phyloP scores from a whole-genome alignment of 345 rosid genomes.

The Eucalyptus leucophloia region DNA sequence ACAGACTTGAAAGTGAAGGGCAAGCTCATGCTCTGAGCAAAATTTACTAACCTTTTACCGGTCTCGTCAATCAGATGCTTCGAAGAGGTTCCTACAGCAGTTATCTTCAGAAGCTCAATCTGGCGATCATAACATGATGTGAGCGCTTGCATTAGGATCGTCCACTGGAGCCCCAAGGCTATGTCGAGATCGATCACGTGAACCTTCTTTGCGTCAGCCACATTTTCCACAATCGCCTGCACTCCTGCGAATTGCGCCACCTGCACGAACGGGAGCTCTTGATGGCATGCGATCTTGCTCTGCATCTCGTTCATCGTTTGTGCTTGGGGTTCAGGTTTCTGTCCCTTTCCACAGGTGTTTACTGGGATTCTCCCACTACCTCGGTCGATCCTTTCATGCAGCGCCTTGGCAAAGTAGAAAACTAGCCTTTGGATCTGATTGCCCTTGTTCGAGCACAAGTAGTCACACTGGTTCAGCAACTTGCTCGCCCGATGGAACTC shows the following conservation, averaged over 20 bases:
- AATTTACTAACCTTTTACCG: constrained; percentile 17
- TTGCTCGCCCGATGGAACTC: constrained; percentile 27
- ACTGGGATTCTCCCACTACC: constrained; percentile 8
- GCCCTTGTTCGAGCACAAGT: constrained; percentile 12
- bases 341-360: neutral
- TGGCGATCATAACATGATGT: constrained; percentile 1
- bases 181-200: constrained; percentile 30
- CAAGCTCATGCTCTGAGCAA: constrained; percentile 19
- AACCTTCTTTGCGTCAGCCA: constrained; percentile 18
- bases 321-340: neutral
- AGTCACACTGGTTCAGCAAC: constrained; percentile 18
- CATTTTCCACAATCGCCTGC: constrained; percentile 32
- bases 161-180: constrained; percentile 25
- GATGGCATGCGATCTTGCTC: constrained; percentile 4
- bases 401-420: constrained; percentile 26
- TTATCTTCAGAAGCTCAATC: constrained; percentile 29
- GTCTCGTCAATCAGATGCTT: constrained; percentile 10
- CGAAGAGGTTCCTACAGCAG: constrained; percentile 16
- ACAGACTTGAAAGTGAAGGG: constrained; percentile 22
- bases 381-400: constrained; percentile 27
- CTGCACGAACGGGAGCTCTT: constrained; percentile 17
- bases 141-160: constrained; percentile 39
- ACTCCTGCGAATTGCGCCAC: constrained; percentile 20
- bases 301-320: neutral
- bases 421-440: constrained; percentile 30